Conservation (phyloP, 305 asterid species). For the Coffea humblotiana region DNA sequence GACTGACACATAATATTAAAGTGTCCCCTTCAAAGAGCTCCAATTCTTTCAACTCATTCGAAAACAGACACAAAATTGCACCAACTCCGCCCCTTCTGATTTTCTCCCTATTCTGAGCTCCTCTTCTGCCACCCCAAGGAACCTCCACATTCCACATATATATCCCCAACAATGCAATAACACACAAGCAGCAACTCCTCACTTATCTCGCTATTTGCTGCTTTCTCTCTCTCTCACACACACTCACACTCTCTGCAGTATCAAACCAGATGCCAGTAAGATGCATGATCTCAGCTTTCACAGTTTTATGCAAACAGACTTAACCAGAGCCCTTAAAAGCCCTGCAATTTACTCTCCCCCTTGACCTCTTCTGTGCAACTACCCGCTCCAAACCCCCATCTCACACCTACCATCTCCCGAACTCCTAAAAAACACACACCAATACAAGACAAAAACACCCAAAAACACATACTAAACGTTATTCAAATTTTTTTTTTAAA, state of each 20-base stretch:
- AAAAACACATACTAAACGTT: background rate
- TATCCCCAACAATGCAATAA: no score
- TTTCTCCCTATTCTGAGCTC: conserved; percentile 2
- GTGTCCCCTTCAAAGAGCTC: background rate
- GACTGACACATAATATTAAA: background rate
- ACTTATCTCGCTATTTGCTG: background rate
- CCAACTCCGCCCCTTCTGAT: conserved; percentile 2
- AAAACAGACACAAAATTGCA: background rate
- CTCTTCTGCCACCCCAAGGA: conserved; percentile 10
- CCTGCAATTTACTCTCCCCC: background rate
- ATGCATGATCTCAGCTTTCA: conserved; percentile 30
- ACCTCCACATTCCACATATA: conserved; percentile 18
- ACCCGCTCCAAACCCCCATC: background rate
- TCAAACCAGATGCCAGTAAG: conserved; percentile 9
- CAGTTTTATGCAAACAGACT: conserved; percentile 8
- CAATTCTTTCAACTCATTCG: background rate
- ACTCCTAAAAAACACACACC: conserved; percentile 3
- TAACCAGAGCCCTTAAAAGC: background rate
- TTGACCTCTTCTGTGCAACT: background rate
- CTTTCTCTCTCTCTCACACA: conserved; percentile 18
- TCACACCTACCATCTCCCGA: background rate
- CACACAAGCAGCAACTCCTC: background rate
- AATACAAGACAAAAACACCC: background rate
- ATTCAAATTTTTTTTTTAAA: background rate
- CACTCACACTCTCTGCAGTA: conserved; percentile 1